A percentile compares a stretch with the other conserved stretches of the same genome.
phyloP scores from a whole-genome alignment of 2,329 filamentous ascomycete species.

The Dactylonectria estremocensis region DNA sequence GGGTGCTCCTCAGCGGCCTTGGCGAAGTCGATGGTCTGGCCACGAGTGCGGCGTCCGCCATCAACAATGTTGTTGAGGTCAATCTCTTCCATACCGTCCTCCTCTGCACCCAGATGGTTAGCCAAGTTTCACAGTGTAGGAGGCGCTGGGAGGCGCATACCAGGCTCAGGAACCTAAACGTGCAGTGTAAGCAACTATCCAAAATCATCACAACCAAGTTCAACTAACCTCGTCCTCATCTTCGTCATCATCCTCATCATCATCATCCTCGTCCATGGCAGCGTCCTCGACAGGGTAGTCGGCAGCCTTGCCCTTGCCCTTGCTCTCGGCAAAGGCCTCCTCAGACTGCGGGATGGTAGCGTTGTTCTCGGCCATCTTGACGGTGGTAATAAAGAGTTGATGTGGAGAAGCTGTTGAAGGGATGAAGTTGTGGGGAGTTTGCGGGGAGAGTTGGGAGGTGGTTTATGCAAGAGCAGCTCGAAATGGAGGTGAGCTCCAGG shows the following conservation, averaged over 20 bases:
- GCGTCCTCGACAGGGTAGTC: slow-evolving; percentile 67
- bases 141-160: slow-evolving; percentile 39
- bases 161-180: slow-evolving; percentile 48
- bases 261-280: slow-evolving; percentile 83
- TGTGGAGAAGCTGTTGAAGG: background rate
- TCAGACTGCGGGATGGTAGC: slow-evolving; percentile 63
- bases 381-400: slow-evolving; percentile 17
- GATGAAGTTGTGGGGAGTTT: slow-evolving; percentile 22
- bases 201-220: background rate
- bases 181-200: slow-evolving; percentile 43
- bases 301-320: slow-evolving; percentile 90
- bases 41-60: slow-evolving; percentile 87
- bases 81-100: slow-evolving; percentile 92
- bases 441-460: slow-evolving; percentile 32
- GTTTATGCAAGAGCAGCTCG: slow-evolving; percentile 39
- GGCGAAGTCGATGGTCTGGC: slow-evolving; percentile 92
- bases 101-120: slow-evolving; percentile 69
- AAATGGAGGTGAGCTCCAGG: slow-evolving; percentile 48
- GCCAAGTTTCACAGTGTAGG: slow-evolving; percentile 36
- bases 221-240: slow-evolving; percentile 52
- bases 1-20: slow-evolving; percentile 88
- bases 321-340: slow-evolving; percentile 68
- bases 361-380: slow-evolving; percentile 66
- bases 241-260: slow-evolving; percentile 79
- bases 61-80: slow-evolving; percentile 89